Base-by-base conservation (phyloP, 352 stramenopile species). In the Aphanomyces invadans region DNA sequence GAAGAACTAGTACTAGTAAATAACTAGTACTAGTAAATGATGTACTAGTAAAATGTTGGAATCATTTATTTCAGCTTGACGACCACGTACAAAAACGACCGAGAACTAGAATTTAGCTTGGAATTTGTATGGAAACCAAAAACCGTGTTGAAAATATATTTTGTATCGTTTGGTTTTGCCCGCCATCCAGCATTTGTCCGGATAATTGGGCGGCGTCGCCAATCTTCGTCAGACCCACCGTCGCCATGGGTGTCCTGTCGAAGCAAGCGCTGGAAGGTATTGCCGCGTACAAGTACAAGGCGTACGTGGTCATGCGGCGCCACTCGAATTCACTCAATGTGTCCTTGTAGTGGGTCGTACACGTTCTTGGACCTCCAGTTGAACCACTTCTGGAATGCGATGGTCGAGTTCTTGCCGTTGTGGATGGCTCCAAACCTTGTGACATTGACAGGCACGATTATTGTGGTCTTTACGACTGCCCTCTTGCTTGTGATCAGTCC, bases 381-480 rank as follows among this genome's bases (percentile, higher is more conserved):
- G 11, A 96, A 92, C 62, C 75, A 87, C 68, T 95, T 86, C 66
- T 96, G 88, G 88, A 90, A 80, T 63, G 88, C 82, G 69, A 81
- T 81, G 2, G 88, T 94, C 38, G 73, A 88, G 64, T 78, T 86
- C 54, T 73, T 96, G 48, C 88, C 87, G 26, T 76, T 86, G 21
- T 96, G 86, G 88, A 92, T 95, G 84, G 88, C 88, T 52, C 88
- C 87, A 39, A 96, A 96, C 74, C 81, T 96, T 48, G 87, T 96
- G 53, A 96, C 88, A 39, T 90, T 96, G 77, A 75, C 93, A 36
- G 88, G 88, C 74, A 89, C 88, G 26, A 74, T 70, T 45, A 76
- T 77, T 59, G 90, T 93, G 76, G 76, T 90, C 64, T 68, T 85
- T 51, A 89, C 86, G 46, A 93, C 88, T 33, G 69, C 83, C 45